Base-by-base conservation (phyloP, 1,284 basidiomycete genomes). In the Cryptococcus amylolentus region DNA sequence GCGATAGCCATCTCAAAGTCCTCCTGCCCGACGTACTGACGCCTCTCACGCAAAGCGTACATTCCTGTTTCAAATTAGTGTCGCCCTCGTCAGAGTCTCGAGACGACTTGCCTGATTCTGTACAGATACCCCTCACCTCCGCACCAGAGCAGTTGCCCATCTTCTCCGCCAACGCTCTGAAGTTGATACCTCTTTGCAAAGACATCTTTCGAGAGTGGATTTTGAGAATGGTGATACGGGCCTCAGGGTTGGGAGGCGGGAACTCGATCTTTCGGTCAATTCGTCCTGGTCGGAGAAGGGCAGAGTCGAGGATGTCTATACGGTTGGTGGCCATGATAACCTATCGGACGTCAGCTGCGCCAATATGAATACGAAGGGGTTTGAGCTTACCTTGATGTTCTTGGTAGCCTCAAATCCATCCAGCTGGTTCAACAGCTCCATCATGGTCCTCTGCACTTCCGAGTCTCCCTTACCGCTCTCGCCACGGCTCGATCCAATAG, bases 161-260 rank as follows among this genome's bases (percentile, higher is more conserved):
- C 84, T 98, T 98, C 77, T 98, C 95, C 0, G 95, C 95, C 14
- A 98, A 82, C 1, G 88, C 86, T 37, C 92, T 88, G 28, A 98
- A 84, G 79, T 98, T 95, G 79, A 98, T 98, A 5, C 95, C 95
- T 58, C 95, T 86, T 80, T 98, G 94, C 44, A 98, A 81, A 5
- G 93, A 97, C 96, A 98, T 98, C 88, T 98, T 98, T 67, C 95
- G 85, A 40, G 92, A 96, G 77, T 98, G 95, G 64, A 98, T 98
- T 53, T 93, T 88, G 48, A 98, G 84, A 76, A 98, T 98, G 26
- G 91, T 90, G 44, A 98, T 91, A 68, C 95, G 88, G 6, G 95
- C 95, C 77, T 98, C 94, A 1, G 94, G 95, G 9, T 95, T 96
- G 55, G 96, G 95, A 49, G 95, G 95, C 27, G 96, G 96, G 81